These are phyloP conservation scores for Penicillium antarcticum DNA, from an alignment of 495 filamentous ascomycete genomes.

Conservation along the genomic window DNA sequence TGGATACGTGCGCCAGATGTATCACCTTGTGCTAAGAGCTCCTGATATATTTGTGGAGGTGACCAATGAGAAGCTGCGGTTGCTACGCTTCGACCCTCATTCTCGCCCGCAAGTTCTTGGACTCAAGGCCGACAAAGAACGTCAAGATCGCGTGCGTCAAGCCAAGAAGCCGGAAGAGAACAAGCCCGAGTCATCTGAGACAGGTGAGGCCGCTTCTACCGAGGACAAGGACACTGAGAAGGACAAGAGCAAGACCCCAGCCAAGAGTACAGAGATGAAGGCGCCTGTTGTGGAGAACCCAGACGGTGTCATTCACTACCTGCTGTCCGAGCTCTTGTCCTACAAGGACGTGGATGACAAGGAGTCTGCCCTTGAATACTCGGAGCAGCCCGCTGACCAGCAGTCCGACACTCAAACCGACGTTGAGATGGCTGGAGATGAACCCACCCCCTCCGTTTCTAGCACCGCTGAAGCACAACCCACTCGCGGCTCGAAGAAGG, in stretches of 20 bases:
- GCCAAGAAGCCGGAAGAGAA: constrained; percentile 30
- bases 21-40: constrained; percentile 77
- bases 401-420: constrained; percentile 43
- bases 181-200: constrained; percentile 25
- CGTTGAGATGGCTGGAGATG: constrained; percentile 47
- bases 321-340: constrained; percentile 88
- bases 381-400: constrained; percentile 42
- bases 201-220: constrained; percentile 27
- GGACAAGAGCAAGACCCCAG: constrained; percentile 58
- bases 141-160: constrained; percentile 24
- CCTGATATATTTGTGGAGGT: constrained; percentile 88
- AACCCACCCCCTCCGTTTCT: constrained; percentile 36
- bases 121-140: constrained; percentile 50
- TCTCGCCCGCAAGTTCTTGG: constrained; percentile 58
- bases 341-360: constrained; percentile 91
- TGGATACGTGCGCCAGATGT: constrained; percentile 70
- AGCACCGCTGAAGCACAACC: constrained; percentile 27
- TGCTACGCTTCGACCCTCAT: constrained; percentile 57
- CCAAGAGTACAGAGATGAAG: constrained; percentile 67
- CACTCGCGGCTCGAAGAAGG: constrained; percentile 52
- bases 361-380: constrained; percentile 46
- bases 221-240: constrained; percentile 60
- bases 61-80: constrained; percentile 79
- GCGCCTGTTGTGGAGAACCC: constrained; percentile 86
- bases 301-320: constrained; percentile 92